phyloP scores from a whole-genome alignment of 768 basidiomycete species.

The Mycena albidolilacea region DNA sequence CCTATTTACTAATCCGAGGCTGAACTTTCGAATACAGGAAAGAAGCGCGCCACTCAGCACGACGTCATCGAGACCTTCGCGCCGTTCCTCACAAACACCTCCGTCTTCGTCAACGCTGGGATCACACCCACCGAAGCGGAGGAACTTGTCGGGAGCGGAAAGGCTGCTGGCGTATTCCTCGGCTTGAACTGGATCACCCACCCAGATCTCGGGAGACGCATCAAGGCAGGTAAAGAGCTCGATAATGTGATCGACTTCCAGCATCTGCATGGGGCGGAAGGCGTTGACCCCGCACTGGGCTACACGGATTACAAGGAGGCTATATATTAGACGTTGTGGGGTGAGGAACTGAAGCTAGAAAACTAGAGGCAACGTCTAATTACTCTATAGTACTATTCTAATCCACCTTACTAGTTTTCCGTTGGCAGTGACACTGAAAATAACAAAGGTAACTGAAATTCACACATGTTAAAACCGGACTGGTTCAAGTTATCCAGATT shows the following conservation, averaged over 20 bases:
- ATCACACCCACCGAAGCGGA: constrained; percentile 46
- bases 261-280: constrained; percentile 46
- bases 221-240: constrained; percentile 51
- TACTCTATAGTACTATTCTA: too few relatives aligned
- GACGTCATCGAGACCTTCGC: background rate
- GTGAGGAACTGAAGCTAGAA: too few relatives aligned
- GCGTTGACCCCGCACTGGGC: constrained; percentile 36
- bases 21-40: background rate
- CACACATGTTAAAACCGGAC: too few relatives aligned
- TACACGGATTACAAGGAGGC: constrained; percentile 50
- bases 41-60: too few relatives aligned
- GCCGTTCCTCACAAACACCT: constrained; percentile 52
- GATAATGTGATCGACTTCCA: constrained; percentile 49
- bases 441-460: too few relatives aligned
- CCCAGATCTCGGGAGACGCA: constrained; percentile 43
- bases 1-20: too few relatives aligned
- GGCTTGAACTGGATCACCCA: constrained; percentile 51
- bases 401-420: too few relatives aligned
- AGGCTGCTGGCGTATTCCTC: constrained; percentile 54
- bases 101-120: constrained; percentile 54
- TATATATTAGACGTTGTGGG: constrained; percentile 7
- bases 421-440: too few relatives aligned
- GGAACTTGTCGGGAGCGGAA: constrained; percentile 42
- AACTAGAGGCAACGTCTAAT: too few relatives aligned
- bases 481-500: too few relatives aligned